A percentile compares a stretch with the other conserved stretches of the same genome.
Evolutionary conservation across 257 asterid genomes (phyloP).

Genomic region (Gardenia jasminoides): DNA sequence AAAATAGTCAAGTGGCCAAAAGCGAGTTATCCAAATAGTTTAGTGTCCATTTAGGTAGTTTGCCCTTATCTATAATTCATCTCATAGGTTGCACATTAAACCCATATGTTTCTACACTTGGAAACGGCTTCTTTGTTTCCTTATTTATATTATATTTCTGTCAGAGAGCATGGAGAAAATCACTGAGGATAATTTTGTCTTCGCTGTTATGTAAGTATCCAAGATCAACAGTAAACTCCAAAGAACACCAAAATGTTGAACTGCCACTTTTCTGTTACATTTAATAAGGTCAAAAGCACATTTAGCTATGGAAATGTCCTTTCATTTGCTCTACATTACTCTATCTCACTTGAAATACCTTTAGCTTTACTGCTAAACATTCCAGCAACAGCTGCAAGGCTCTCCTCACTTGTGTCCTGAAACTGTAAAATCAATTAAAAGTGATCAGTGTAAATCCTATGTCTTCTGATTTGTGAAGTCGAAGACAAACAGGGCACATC

Average conservation of each 20-base stretch:
- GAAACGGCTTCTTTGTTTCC: background rate
- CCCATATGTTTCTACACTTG: no score
- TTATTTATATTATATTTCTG: background rate
- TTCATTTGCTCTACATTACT: background rate
- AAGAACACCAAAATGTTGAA: background rate
- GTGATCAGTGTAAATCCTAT: background rate
- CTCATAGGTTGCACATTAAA: no score
- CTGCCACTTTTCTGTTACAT: no score
- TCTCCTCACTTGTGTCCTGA: conserved; percentile 94
- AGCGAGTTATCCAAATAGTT: no score
- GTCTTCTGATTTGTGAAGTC: background rate
- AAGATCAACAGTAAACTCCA: background rate
- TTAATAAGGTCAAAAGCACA: background rate
- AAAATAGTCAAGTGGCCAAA: no score
- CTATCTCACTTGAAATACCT: conserved; percentile 47
- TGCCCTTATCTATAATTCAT: background rate
- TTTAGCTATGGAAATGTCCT: background rate
- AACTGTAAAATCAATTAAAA: conserved; percentile 47
- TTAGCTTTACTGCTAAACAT: conserved; percentile 99
- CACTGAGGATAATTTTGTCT: background rate
- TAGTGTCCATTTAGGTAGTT: no score
- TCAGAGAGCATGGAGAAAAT: conserved; percentile 1
- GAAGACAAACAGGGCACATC: background rate
- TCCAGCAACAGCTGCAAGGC: conserved; percentile 99
- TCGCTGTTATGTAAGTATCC: background rate